Conservation (phyloP, 2,329 filamentous ascomycete species). For the Ceratocystis diversiconidia region DNA sequence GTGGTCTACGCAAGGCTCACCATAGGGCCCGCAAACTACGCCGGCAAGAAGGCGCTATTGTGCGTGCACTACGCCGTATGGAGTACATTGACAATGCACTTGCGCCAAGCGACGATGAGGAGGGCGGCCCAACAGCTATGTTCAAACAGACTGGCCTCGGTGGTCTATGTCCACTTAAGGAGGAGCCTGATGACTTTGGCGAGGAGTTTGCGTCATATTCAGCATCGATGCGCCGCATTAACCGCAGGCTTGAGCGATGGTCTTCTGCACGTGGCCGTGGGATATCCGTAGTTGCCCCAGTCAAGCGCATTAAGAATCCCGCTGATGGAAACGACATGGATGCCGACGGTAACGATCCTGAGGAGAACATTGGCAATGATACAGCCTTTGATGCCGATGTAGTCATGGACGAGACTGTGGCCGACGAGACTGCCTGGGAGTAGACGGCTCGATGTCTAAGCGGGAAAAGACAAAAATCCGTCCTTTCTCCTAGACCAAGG, state of each 20-base stretch:
- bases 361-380: slow-evolving; percentile 23
- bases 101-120: slow-evolving; percentile 49
- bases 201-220: slow-evolving; percentile 57
- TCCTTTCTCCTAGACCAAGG: not conserved
- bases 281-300: slow-evolving; percentile 33
- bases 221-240: slow-evolving; percentile 48
- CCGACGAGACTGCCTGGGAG: slow-evolving; percentile 28
- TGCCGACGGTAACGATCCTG: slow-evolving; percentile 23
- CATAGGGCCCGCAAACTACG: slow-evolving; percentile 47
- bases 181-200: slow-evolving; percentile 59
- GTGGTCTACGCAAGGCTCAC: slow-evolving; percentile 54
- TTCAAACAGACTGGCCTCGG: slow-evolving; percentile 46
- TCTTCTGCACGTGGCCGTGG: slow-evolving; percentile 34
- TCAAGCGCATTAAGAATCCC: slow-evolving; percentile 29
- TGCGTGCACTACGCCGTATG: slow-evolving; percentile 51
- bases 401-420: slow-evolving; percentile 34
- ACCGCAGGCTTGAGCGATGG: slow-evolving; percentile 58
- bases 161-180: slow-evolving; percentile 47
- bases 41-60: slow-evolving; percentile 49
- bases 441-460: not conserved
- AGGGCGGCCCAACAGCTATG: slow-evolving; percentile 20
- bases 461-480: not conserved
- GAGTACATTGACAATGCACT: slow-evolving; percentile 41
- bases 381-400: slow-evolving; percentile 27
- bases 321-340: slow-evolving; percentile 20